Evolutionary conservation across 2,329 filamentous ascomycete species (phyloP).

Genomic region (Xylaria sp.): DNA sequence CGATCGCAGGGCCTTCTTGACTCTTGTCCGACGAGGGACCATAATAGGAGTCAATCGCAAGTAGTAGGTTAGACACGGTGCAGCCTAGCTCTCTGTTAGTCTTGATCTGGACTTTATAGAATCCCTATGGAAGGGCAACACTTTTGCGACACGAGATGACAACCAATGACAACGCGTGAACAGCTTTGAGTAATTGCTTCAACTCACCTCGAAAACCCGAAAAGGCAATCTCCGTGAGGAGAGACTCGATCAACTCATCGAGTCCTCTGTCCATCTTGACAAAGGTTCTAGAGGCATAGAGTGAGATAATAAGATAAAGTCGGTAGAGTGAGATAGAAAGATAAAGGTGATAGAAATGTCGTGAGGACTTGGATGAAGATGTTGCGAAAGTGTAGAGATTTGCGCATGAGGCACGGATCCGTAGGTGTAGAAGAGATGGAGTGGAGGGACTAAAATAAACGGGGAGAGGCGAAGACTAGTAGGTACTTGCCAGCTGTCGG

Average conservation of each 20-base stretch:
- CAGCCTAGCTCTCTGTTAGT: slow-evolving; percentile 27
- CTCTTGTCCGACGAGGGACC: not conserved
- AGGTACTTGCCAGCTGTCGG: too few species aligned
- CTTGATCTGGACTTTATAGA: not conserved
- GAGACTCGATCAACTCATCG: slow-evolving; percentile 41
- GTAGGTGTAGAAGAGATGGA: not conserved
- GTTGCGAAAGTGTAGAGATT: slow-evolving; percentile 17
- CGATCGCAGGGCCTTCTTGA: too few species aligned
- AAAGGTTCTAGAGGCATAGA: slow-evolving; percentile 20
- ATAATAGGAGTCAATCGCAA: slow-evolving; percentile 28
- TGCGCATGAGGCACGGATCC: not conserved
- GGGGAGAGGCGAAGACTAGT: too few species aligned
- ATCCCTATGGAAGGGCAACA: not conserved
- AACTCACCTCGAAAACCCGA: slow-evolving; percentile 39
- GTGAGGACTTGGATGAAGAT: slow-evolving; percentile 29
- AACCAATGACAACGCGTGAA: slow-evolving; percentile 6
- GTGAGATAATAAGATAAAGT: slow-evolving; percentile 16
- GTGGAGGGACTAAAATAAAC: too few species aligned
- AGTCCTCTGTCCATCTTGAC: slow-evolving; percentile 37
- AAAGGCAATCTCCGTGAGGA: slow-evolving; percentile 41
- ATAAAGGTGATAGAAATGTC: slow-evolving; percentile 16
- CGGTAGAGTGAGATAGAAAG: slow-evolving; percentile 21
- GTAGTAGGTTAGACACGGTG: slow-evolving; percentile 25
- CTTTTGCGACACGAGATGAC: not conserved
- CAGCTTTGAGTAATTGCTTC: not conserved